Percentiles rank a stretch among this genome's conserved stretches.
These are phyloP conservation scores for Didymellaceae sp. DNA, from an alignment of 2,329 filamentous ascomycete species.

Conservation along the genomic window DNA sequence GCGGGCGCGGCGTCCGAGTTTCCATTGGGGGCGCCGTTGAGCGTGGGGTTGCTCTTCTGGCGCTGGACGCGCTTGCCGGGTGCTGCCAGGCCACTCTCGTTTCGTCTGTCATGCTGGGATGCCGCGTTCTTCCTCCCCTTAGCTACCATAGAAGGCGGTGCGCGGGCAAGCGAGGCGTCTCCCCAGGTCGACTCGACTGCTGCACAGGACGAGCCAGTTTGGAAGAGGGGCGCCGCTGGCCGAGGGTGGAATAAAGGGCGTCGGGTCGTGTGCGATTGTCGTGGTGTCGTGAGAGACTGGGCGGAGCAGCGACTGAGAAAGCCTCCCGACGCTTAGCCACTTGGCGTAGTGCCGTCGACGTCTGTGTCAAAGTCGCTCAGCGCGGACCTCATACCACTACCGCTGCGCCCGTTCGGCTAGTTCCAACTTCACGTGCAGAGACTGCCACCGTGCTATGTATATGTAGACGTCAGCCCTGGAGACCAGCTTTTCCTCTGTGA, in stretches of 20 bases:
- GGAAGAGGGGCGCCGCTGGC: slow-evolving; percentile 47
- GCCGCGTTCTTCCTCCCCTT: slow-evolving; percentile 54
- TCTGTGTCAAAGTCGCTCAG: slow-evolving; percentile 5
- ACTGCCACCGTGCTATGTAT: not conserved
- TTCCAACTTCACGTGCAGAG: not conserved
- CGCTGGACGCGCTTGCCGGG: slow-evolving; percentile 71
- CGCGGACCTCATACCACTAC: not conserved
- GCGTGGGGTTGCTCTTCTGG: slow-evolving; percentile 55
- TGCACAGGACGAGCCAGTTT: slow-evolving; percentile 55
- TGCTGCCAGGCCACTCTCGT: slow-evolving; percentile 87
- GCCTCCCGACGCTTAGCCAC: slow-evolving; percentile 1
- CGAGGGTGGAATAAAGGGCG: slow-evolving; percentile 21
- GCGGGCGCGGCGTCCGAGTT: slow-evolving; percentile 46
- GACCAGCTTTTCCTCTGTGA: no score
- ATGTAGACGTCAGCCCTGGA: no score
- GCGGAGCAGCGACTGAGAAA: slow-evolving; percentile 19
- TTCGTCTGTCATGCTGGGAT: slow-evolving; percentile 63
- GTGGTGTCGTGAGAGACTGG: slow-evolving; percentile 18
- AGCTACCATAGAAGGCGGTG: slow-evolving; percentile 55
- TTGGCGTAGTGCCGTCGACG: slow-evolving; percentile 5
- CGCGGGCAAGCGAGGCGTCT: slow-evolving; percentile 40
- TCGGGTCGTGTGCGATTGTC: slow-evolving; percentile 28
- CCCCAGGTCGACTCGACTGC: slow-evolving; percentile 51
- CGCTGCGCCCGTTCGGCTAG: slow-evolving; percentile 8
- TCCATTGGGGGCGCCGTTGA: slow-evolving; percentile 53